phyloP scores from a whole-genome alignment of 2,329 filamentous ascomycete genomes.

The Fusarium drepaniforme region DNA sequence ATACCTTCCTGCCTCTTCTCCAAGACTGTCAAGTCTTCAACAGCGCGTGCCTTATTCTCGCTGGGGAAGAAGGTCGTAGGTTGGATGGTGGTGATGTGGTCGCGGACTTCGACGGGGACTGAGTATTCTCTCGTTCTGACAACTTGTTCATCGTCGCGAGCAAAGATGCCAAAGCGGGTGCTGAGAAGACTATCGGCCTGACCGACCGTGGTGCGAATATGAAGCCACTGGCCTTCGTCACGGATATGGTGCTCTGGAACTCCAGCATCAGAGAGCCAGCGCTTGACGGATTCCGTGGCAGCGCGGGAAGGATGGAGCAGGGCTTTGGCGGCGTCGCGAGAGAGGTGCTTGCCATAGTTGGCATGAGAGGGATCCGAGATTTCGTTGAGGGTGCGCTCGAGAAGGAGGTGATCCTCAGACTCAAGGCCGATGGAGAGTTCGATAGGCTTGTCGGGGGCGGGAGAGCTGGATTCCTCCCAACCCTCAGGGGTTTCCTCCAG shows the following conservation, averaged over 20 bases:
- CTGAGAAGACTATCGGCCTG: slow-evolving; percentile 59
- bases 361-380: slow-evolving; percentile 62
- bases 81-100: slow-evolving; percentile 59
- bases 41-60: background rate
- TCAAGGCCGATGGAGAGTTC: slow-evolving; percentile 49
- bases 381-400: slow-evolving; percentile 60
- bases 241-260: slow-evolving; percentile 51
- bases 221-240: slow-evolving; percentile 54
- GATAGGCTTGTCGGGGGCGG: slow-evolving; percentile 33
- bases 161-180: slow-evolving; percentile 57
- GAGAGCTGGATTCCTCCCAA: slow-evolving; percentile 39
- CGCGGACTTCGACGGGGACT: slow-evolving; percentile 49
- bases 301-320: slow-evolving; percentile 59
- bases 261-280: slow-evolving; percentile 59
- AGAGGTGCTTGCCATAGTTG: slow-evolving; percentile 63
- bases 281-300: slow-evolving; percentile 54
- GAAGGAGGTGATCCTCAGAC: slow-evolving; percentile 33
- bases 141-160: slow-evolving; percentile 54
- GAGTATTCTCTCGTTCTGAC: slow-evolving; percentile 54
- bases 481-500: slow-evolving; percentile 33
- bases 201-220: slow-evolving; percentile 55
- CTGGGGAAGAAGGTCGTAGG: slow-evolving; percentile 56
- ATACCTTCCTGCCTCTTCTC: background rate
- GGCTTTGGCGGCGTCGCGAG: slow-evolving; percentile 60
- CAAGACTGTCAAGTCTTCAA: background rate